phyloP scores from a whole-genome alignment of 2,329 filamentous ascomycete species.

The Aspergillus sclerotialis region DNA sequence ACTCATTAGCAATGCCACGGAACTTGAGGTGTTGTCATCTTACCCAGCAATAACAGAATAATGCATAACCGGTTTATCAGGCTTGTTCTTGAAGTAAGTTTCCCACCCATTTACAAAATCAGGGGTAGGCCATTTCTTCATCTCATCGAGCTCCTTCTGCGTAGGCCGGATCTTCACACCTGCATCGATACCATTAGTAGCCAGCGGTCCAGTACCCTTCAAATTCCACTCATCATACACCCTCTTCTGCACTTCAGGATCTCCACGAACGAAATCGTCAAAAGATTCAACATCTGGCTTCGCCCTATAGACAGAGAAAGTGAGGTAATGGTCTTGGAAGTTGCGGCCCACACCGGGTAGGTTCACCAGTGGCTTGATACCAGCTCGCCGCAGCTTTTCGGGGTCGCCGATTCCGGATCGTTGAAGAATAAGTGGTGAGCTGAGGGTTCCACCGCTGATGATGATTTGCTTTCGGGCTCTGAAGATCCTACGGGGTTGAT shows the following conservation, averaged over 20 bases:
- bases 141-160: constrained; percentile 58
- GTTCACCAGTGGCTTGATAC: constrained; percentile 63
- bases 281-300: constrained; percentile 72
- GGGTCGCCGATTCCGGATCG: constrained; percentile 68
- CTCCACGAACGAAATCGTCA: constrained; percentile 71
- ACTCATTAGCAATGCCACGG: constrained; percentile 4
- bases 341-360: constrained; percentile 68
- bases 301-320: constrained; percentile 63
- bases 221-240: constrained; percentile 72
- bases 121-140: constrained; percentile 66
- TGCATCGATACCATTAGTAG: constrained; percentile 73
- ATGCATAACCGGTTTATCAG: constrained; percentile 82
- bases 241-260: constrained; percentile 63
- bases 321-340: constrained; percentile 71
- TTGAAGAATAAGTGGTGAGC: constrained; percentile 68
- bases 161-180: constrained; percentile 72
- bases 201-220: constrained; percentile 69
- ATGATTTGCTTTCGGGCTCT: constrained; percentile 67
- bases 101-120: constrained; percentile 68
- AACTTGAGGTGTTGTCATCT: constrained; percentile 4
- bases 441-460: constrained; percentile 64
- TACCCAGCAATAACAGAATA: constrained; percentile 67
- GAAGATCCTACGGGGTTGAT: constrained; percentile 52
- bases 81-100: constrained; percentile 76
- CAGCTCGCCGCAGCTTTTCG: constrained; percentile 61